Evolutionary conservation across 129 eudicot species (phyloP).

Genomic region (Lactuca saligna): DNA sequence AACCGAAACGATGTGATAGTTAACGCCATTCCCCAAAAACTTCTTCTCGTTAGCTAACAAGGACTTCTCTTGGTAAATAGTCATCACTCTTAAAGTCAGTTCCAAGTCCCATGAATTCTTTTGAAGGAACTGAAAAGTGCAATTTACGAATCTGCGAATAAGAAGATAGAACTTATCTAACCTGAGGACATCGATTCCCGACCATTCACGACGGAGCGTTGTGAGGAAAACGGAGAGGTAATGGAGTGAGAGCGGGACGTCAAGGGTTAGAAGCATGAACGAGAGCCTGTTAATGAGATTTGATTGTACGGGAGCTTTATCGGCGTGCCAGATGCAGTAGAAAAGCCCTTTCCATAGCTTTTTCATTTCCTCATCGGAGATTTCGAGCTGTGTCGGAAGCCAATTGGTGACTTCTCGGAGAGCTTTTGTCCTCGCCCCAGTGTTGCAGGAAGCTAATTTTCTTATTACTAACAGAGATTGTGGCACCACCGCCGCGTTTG

Average conservation of each 20-base stretch:
- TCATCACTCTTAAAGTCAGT: conserved; percentile 36
- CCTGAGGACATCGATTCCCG: conserved; percentile 81
- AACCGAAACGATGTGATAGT: conserved; percentile 71
- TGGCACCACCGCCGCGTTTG: conserved; percentile 14
- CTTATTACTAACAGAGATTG: conserved; percentile 46
- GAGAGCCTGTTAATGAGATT: conserved; percentile 56
- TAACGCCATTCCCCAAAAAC: conserved; percentile 74
- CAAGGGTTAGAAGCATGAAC: conserved; percentile 45
- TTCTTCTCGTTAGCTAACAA: conserved; percentile 52
- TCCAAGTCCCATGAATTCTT: conserved; percentile 56
- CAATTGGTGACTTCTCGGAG: conserved; percentile 51
- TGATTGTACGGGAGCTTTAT: conserved; percentile 65
- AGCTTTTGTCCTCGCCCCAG: conserved; percentile 58
- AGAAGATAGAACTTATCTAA: conserved; percentile 81
- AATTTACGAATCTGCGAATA: conserved; percentile 55
- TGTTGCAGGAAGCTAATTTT: conserved; percentile 69
- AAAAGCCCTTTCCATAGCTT: conserved; percentile 93
- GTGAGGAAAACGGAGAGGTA: conserved; percentile 53
- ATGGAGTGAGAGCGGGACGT: conserved; percentile 38
- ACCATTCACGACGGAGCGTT: conserved; percentile 82
- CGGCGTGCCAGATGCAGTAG: conserved; percentile 90
- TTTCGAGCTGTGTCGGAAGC: conserved; percentile 51
- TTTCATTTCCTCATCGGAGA: conserved; percentile 69
- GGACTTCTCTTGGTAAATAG: conserved; percentile 43
- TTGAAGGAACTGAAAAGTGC: conserved; percentile 45